These are phyloP conservation scores for Chenopodium album DNA, from an alignment of 148 eudicot genomes.

Conservation along the genomic window DNA sequence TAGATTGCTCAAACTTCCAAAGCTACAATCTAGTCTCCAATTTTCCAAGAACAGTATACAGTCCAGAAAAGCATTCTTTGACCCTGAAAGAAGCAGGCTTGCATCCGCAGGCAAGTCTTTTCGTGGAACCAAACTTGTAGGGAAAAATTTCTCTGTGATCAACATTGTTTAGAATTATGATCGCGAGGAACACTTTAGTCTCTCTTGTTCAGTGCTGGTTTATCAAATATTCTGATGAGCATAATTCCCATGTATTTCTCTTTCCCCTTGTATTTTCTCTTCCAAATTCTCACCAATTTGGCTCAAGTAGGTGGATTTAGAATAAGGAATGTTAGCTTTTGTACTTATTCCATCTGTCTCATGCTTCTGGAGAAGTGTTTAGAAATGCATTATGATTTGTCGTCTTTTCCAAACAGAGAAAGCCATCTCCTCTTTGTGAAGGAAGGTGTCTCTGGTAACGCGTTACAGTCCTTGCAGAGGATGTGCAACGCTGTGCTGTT, in stretches of 20 bases:
- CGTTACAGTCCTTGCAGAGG: no score
- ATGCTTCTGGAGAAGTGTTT: not conserved
- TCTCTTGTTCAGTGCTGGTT: not conserved
- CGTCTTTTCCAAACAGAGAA: no score
- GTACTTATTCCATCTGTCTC: not conserved
- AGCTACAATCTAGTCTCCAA: slow-evolving; percentile 81
- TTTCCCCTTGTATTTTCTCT: not conserved
- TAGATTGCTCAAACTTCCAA: slow-evolving; percentile 69
- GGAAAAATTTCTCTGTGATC: slow-evolving; percentile 11
- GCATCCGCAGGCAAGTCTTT: slow-evolving; percentile 96
- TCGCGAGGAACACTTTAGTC: not conserved
- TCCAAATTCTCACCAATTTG: not conserved
- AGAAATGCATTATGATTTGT: not conserved
- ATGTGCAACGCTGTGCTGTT: not conserved
- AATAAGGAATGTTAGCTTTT: slow-evolving; percentile 22
- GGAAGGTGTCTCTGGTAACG: no score
- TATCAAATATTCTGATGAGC: slow-evolving; percentile 3
- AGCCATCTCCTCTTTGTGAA: no score
- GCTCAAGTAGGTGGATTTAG: slow-evolving; percentile 14
- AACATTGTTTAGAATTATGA: slow-evolving; percentile 3
- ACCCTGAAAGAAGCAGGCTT: slow-evolving; percentile 85
- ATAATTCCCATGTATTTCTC: slow-evolving; percentile 8
- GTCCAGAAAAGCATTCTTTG: slow-evolving; percentile 61
- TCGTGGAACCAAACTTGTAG: slow-evolving; percentile 72
- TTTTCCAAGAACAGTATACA: slow-evolving; percentile 86